Base-by-base conservation (phyloP, 345 rosid species). In the Crucihimalaya himalaica region DNA sequence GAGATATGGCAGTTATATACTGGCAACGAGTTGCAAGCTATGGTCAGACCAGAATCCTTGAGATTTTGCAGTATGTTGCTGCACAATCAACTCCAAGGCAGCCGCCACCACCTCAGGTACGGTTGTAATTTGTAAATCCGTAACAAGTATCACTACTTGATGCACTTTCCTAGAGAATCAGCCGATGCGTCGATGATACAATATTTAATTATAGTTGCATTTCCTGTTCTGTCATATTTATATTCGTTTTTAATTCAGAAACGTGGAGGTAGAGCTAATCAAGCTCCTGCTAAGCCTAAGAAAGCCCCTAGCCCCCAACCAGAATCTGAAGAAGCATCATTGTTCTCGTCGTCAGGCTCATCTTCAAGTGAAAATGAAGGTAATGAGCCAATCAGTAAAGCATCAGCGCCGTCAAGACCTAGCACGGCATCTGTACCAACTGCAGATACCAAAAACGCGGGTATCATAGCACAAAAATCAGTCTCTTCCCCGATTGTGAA, bases 11-110 rank as follows among this genome's bases (percentile, higher is more conserved):
- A 2, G 77, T 76, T 65, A 25, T 78, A 39, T 58, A 79, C 68
- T 86, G 97, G 89, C 83, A 87, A 78, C 84, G 79, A 64, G 95
- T 86, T 48, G 78, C 83, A 31, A 74, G 84, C 62, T 86, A 87
- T 48, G 86, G 86, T 16, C 91, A 83, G 64, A 70, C 83, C 4
- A 83, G 86, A 80, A 32, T 87, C 50, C 66, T 81, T 64, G 83
- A 87, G 23, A 79, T 86, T 57, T 25, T 87, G 63, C 88, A 83
- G 58, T 74, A 82, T 68, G 66, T 84, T 66, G 81, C 88, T 75
- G 81, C 92, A 59, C 86, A 81, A 65, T 84, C 86, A 46, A 70
- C 86, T 20, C 77, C 87, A 58, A 62, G 21, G 18, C n/a, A n/a
- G n/a, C 72, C 74, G 21, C 77, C 39, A 1, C 76, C 34, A 29